phyloP scores from a whole-genome alignment of 352 stramenopile species.

The Pythium monospermum region DNA sequence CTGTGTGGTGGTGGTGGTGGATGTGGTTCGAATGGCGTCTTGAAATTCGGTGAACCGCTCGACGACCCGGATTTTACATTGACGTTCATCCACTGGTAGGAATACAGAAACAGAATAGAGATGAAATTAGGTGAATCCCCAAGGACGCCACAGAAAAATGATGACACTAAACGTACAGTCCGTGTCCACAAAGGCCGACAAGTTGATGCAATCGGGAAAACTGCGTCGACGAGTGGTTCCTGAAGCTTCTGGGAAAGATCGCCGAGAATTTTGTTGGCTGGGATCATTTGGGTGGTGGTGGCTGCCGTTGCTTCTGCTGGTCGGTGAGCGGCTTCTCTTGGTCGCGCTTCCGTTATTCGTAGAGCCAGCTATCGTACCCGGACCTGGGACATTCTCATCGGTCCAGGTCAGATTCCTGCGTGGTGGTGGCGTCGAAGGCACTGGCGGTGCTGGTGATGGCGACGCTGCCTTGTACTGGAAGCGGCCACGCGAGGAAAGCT shows the following conservation, averaged over 20 bases:
- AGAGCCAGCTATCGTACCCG: too few relatives aligned
- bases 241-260: too few relatives aligned
- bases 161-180: constrained; percentile 35
- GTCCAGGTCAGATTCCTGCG: too few relatives aligned
- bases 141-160: not conserved
- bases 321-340: too few relatives aligned
- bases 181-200: constrained; percentile 69
- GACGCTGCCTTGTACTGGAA: constrained; percentile 60
- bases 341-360: too few relatives aligned
- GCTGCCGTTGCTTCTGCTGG: constrained; percentile 11
- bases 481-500: constrained; percentile 37
- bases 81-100: constrained; percentile 84
- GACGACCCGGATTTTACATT: constrained; percentile 87
- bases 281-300: constrained; percentile 7
- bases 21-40: constrained; percentile 61
- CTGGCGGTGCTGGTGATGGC: constrained; percentile 23
- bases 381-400: too few relatives aligned
- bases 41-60: constrained; percentile 82
- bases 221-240: constrained; percentile 15
- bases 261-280: too few relatives aligned
- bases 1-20: constrained; percentile 12
- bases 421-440: too few relatives aligned
- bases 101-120: not conserved
- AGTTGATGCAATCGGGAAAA: constrained; percentile 25
- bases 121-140: constrained; percentile 1